A percentile compares a stretch with the other conserved stretches of the same genome.
Evolutionary conservation across 306 rosid genomes (phyloP).

Genomic region (Vigna nakashimae): DNA sequence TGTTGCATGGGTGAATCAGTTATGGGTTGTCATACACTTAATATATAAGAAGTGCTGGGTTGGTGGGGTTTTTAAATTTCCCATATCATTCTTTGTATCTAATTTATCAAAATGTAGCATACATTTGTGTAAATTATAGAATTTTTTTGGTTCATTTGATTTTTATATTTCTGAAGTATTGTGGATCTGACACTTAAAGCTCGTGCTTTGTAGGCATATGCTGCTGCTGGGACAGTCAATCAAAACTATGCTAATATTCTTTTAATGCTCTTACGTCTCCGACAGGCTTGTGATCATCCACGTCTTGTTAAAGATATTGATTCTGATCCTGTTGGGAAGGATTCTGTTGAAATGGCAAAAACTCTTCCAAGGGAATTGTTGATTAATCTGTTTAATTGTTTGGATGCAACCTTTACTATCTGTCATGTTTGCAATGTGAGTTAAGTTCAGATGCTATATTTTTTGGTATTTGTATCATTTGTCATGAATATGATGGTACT

Average conservation of each 20-base stretch:
- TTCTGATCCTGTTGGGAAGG: slow-evolving; percentile 70
- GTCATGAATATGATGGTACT: background rate
- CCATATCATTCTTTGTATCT: background rate
- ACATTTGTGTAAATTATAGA: background rate
- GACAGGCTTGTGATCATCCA: slow-evolving; percentile 99
- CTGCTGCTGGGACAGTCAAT: slow-evolving; percentile 97
- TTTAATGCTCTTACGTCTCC: slow-evolving; percentile 94
- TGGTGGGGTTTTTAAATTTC: slow-evolving; percentile 4
- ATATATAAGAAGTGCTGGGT: slow-evolving; percentile 1
- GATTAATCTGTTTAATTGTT: slow-evolving; percentile 60
- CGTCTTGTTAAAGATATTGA: slow-evolving; percentile 81
- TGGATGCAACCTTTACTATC: slow-evolving; percentile 72
- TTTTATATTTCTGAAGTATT: slow-evolving; percentile 22
- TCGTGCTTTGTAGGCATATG: slow-evolving; percentile 83
- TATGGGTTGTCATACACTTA: slow-evolving; percentile 1
- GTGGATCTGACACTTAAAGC: slow-evolving; percentile 40
- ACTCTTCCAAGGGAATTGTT: slow-evolving; percentile 74
- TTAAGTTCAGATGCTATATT: slow-evolving; percentile 42
- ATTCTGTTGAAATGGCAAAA: slow-evolving; percentile 79
- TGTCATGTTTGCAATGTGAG: slow-evolving; percentile 83
- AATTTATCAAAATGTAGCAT: slow-evolving; percentile 9
- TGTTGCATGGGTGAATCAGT: slow-evolving; percentile 1
- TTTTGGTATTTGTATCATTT: background rate
- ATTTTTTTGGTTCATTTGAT: slow-evolving; percentile 12
- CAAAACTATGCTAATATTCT: slow-evolving; percentile 99